Conservation (phyloP, 1,284 basidiomycete genomes). For the Trichosporon ovoides region DNA sequence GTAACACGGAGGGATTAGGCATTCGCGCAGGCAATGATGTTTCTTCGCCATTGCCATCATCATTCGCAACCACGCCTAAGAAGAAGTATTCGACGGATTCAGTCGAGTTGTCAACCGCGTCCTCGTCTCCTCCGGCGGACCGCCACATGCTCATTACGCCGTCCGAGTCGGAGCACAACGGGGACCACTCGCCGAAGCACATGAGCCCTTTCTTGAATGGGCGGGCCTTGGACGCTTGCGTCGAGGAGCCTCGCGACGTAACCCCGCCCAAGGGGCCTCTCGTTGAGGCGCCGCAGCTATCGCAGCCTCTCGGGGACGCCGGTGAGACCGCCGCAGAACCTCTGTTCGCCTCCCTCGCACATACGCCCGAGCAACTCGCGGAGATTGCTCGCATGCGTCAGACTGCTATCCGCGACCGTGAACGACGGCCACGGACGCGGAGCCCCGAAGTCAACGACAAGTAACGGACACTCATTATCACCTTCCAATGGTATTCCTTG, state of each 20-base stretch:
- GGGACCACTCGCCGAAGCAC: not conserved
- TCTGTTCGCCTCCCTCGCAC: constrained; percentile 41
- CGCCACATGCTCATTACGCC: constrained; percentile 17
- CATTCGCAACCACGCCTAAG: not conserved
- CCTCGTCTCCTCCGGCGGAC: constrained; percentile 13
- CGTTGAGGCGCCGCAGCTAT: not conserved
- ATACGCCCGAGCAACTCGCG: constrained; percentile 41
- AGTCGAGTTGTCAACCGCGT: constrained; percentile 11
- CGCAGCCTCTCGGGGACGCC: not conserved
- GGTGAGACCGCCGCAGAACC: constrained; percentile 21
- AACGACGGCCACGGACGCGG: constrained; percentile 7
- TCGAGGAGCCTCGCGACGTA: not conserved
- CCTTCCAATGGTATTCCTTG: not conserved
- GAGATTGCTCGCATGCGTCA: constrained; percentile 37
- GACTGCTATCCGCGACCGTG: constrained; percentile 18
- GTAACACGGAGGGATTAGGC: constrained; percentile 13
- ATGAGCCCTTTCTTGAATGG: constrained; percentile 2
- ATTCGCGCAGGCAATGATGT: constrained; percentile 5
- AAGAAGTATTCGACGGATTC: constrained; percentile 11
- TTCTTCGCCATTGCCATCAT: constrained; percentile 13
- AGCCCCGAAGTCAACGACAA: constrained; percentile 7
- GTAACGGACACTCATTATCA: not conserved
- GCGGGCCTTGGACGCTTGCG: not conserved
- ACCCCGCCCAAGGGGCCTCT: not conserved
- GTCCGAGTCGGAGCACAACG: constrained; percentile 12